Evolutionary conservation across 805 yeast species (phyloP), one percentile per base, ranked within the genome.

Genomic region (Lipomyces starkeyi): DNA sequence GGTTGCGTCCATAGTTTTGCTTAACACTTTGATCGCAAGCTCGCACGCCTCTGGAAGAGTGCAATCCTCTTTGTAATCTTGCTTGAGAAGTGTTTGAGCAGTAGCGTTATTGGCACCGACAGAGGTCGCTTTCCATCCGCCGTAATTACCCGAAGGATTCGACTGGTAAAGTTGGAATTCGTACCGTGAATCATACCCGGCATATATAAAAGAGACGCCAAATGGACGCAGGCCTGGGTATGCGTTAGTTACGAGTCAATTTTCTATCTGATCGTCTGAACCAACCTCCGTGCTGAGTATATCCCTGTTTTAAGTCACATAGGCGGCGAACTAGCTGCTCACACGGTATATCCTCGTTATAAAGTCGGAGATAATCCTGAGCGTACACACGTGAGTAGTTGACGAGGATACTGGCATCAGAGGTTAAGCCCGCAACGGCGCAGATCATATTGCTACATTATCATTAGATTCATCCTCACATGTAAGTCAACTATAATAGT

Each of bases 121-220:
- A 74, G 92, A 86, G 43, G 97, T 94, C 57, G 99, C 99, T 80
- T 91, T 93, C 99, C 99, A 95, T 32, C 99, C 98, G 25, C 97
- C 87, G 79, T 93, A 95, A 81, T 95, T 95, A 34, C 99, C 99
- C 0, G 97, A 91, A 14, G 99, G 99, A 78, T 95, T 95, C 29
- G 97, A 90, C 5, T 97, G 93, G 81, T 89, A 95, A 73, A 95
- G 83, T 80, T 95, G 99, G 83, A 90, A 95, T 40, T 93, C 93
- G 75, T 88, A 89, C 75, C 91, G 82, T 63, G 92, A 94, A 78
- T 95, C 99, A 66, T 73, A 68, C 7, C 99, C 99, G 5, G 98
- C 99, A 77, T 91, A 95, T 69, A 95, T 86, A 80, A 95, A 93
- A 62, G 97, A 90, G 54, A 95, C 99, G 76, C 99, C 99, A 78